A percentile compares a stretch with the other conserved stretches of the same genome.
Conservation (phyloP, 345 rosid species). For the Dipteronia sinensis region DNA sequence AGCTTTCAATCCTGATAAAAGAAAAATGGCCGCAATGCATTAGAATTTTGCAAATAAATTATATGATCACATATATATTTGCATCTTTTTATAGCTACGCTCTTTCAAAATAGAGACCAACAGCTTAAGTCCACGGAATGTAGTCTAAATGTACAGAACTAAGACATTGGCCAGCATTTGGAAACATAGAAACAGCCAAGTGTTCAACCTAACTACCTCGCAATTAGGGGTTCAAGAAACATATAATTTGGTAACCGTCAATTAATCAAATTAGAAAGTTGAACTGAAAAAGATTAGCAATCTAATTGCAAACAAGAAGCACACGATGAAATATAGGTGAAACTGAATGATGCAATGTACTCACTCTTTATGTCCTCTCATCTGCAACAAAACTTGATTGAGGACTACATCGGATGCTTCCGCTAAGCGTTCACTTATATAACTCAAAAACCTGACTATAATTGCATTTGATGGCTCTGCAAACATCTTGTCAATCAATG, state of each 20-base stretch:
- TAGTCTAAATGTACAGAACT: not conserved
- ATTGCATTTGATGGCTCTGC: conserved; percentile 84
- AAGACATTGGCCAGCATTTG: not conserved
- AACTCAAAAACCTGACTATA: conserved; percentile 75
- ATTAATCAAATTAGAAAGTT: not conserved
- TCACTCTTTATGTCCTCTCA: conserved; percentile 67
- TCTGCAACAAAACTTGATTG: conserved; percentile 50
- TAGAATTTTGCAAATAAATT: not conserved
- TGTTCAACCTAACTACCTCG: not conserved
- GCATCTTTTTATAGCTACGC: not conserved
- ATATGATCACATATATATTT: not conserved
- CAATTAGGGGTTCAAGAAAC: not conserved
- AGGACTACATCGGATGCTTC: conserved; percentile 61
- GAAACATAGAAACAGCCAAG: not conserved
- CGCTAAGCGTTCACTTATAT: conserved; percentile 65
- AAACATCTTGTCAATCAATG: conserved; percentile 83
- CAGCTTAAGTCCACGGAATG: not conserved
- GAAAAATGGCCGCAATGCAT: conserved; percentile 7
- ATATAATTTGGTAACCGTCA: not conserved
- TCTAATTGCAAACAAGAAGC: not conserved
- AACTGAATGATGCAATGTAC: conserved; percentile 17
- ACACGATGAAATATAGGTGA: not conserved
- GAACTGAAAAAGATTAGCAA: not conserved
- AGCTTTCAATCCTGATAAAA: conserved; percentile 37
- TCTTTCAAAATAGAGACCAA: not conserved